A percentile compares a stretch with the other conserved stretches of the same genome.
phyloP scores from a whole-genome alignment of 495 filamentous ascomycete genomes.

The Daldinia decipiens region DNA sequence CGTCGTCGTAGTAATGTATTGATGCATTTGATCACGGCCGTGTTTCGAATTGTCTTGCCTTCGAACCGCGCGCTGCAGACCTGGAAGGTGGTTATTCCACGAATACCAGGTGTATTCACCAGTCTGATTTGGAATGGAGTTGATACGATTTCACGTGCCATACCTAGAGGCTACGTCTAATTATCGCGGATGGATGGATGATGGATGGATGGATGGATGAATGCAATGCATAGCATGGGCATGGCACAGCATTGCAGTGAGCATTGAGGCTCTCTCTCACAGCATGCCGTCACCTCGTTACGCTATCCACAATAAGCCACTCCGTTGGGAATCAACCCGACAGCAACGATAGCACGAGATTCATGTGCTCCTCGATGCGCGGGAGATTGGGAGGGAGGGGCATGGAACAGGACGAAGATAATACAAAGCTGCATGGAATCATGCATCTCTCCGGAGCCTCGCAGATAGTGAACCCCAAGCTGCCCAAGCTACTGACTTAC shows the following conservation, averaged over 20 bases:
- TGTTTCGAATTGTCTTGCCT: constrained; percentile 27
- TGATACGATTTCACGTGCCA: constrained; percentile 23
- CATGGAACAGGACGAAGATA: constrained; percentile 28
- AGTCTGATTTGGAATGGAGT: constrained; percentile 9
- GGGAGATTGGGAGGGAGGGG: constrained; percentile 9
- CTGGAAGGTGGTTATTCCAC: constrained; percentile 18
- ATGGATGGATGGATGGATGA: constrained; percentile 37
- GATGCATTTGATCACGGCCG: constrained; percentile 4
- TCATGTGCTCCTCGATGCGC: constrained; percentile 32
- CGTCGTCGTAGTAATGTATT: constrained; percentile 3
- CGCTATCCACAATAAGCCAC: constrained; percentile 47
- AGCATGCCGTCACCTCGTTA: constrained; percentile 45
- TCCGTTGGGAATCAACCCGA: constrained; percentile 44
- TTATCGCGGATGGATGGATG: constrained; percentile 33
- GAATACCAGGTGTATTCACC: constrained; percentile 3
- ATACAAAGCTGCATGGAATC: constrained; percentile 46
- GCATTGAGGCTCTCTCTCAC: constrained; percentile 50
- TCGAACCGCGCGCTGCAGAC: constrained; percentile 5
- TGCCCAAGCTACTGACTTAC: constrained; percentile 15
- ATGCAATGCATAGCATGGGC: constrained; percentile 48
- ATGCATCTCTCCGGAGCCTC: constrained; percentile 47
- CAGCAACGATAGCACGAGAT: constrained; percentile 53
- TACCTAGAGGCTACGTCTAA: constrained; percentile 19
- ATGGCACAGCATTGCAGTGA: constrained; percentile 49
- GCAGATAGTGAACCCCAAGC: constrained; percentile 38